Conservation (phyloP, 345 rosid species). For the Cochlearia excelsa region DNA sequence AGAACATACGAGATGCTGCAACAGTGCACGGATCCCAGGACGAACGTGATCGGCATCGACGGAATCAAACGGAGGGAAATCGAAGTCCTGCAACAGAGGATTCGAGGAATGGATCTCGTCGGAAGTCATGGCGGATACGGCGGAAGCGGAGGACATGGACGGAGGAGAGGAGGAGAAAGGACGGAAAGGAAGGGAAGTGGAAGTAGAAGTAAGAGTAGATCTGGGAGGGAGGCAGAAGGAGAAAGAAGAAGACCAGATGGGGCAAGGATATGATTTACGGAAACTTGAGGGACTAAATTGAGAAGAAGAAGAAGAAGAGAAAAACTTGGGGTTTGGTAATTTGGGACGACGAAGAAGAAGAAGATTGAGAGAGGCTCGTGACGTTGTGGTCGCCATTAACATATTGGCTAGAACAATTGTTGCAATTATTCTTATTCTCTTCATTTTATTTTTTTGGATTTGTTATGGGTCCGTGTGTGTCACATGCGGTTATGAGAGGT, state of each 20-base stretch:
- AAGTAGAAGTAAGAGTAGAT: slow-evolving; percentile 25
- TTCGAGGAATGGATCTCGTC: slow-evolving; percentile 41
- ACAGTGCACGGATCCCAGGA: slow-evolving; percentile 67
- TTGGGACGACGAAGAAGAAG: slow-evolving; percentile 30
- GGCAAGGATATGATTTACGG: slow-evolving; percentile 46
- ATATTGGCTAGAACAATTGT: slow-evolving; percentile 26
- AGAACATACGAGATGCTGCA: slow-evolving; percentile 56
- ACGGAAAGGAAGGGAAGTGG: slow-evolving; percentile 4
- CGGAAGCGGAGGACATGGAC: slow-evolving; percentile 26
- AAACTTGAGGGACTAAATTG: slow-evolving; percentile 35
- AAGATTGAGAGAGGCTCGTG: slow-evolving; percentile 41
- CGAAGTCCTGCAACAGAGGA: slow-evolving; percentile 69
- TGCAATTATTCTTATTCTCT: slow-evolving; percentile 29
- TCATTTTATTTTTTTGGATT: slow-evolving; percentile 15
- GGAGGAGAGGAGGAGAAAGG: slow-evolving; percentile 30
- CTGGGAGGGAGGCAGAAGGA: slow-evolving; percentile 44
- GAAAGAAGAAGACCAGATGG: slow-evolving; percentile 55
- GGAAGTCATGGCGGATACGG: slow-evolving; percentile 30
- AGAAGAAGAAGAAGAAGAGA: slow-evolving; percentile 40
- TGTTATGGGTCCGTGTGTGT: too few relatives aligned
- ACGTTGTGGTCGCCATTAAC: slow-evolving; percentile 40
- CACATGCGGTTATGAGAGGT: too few relatives aligned
- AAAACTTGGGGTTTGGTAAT: slow-evolving; percentile 19
- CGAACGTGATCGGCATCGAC: slow-evolving; percentile 67
- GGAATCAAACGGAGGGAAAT: slow-evolving; percentile 72